Evolutionary conservation across 2,329 filamentous ascomycete species (phyloP).

Genomic region (Juglanconis oblonga): DNA sequence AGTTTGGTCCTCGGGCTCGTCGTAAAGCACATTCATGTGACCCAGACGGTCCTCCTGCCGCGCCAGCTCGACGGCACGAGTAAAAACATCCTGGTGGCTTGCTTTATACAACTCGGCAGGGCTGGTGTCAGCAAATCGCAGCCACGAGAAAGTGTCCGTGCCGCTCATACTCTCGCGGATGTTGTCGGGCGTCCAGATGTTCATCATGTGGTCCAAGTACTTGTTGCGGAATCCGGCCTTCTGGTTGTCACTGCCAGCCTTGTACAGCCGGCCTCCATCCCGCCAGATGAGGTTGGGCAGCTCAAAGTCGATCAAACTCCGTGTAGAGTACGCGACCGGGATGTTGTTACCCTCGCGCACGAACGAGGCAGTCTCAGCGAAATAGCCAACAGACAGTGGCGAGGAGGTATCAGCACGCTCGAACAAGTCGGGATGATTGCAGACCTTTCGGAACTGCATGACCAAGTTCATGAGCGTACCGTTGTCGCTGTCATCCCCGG

Average conservation of each 20-base stretch:
- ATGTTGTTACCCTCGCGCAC: constrained; percentile 81
- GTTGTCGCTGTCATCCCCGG: constrained; percentile 91
- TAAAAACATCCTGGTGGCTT: constrained; percentile 68
- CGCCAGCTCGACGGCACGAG: constrained; percentile 64
- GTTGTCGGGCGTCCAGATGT: constrained; percentile 83
- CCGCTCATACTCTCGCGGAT: constrained; percentile 61
- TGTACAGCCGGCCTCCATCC: constrained; percentile 72
- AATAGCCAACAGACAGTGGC: constrained; percentile 78
- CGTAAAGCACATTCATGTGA: constrained; percentile 67
- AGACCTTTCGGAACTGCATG: constrained; percentile 99
- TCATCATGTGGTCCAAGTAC: constrained; percentile 78
- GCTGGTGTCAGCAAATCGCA: constrained; percentile 80
- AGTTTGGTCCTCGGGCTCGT: constrained; percentile 57
- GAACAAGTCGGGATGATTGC: constrained; percentile 96
- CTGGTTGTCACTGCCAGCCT: constrained; percentile 69
- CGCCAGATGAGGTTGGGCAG: constrained; percentile 80
- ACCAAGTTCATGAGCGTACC: constrained; percentile 98
- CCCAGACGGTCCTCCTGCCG: constrained; percentile 58
- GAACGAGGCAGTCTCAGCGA: constrained; percentile 94
- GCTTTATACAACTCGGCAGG: constrained; percentile 68
- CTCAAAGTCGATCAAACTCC: constrained; percentile 80
- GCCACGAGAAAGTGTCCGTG: constrained; percentile 76
- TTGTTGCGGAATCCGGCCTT: constrained; percentile 77
- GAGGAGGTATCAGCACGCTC: constrained; percentile 90
- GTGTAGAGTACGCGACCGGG: constrained; percentile 80